Base-by-base conservation (phyloP, 176 grass and related monocot genomes). In the Miscanthus lutarioriparius region DNA sequence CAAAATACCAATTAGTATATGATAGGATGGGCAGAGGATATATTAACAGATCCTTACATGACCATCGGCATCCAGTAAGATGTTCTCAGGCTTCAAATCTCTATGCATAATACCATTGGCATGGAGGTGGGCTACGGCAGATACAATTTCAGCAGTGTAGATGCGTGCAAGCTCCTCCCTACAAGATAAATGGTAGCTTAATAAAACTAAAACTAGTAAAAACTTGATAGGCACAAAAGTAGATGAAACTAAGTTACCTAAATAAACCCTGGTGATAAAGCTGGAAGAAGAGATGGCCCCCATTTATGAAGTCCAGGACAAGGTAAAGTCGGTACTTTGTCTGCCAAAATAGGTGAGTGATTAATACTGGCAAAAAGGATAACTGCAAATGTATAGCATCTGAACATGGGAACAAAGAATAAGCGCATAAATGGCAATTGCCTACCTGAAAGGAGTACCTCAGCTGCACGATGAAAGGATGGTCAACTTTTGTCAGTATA, bases 1-100 rank as follows among this genome's bases (percentile, higher is more conserved):
- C 23, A 67, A 51, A 22, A 74, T 33, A 61, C 4, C 3, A 20
- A n/a, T 53, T 10, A 77, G 43, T 76, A 56, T 28, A 14, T 36
- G 11, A 47, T 1, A 59, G 5, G 13, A 76, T 4, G 33, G 22
- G 8, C 7, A 80, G 28, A 45, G 17, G 36, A 76, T 80, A 45
- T 48, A 78, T 58, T 5, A 51, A 73, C 25, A 11, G 40, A 33
- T 75, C 66, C 91, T 91, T 91, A 99, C 96, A 92, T 99, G 96
- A 28, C 96, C 96, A 82, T 94, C 91, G 25, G 77, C 89, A 90
- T 99, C 93, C 66, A 99, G 63, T 59, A 99, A 89, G 66, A 99
- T 99, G 83, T 99, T 99, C 89, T 99, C 96, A 49, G 96, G 96
- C 72, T 99, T 99, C 78, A 99, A 92, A 87, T 99, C 96, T 86